Evolutionary conservation across 192 early-diverging fungal species (phyloP).

Genomic region (Coemansia aciculifera): DNA sequence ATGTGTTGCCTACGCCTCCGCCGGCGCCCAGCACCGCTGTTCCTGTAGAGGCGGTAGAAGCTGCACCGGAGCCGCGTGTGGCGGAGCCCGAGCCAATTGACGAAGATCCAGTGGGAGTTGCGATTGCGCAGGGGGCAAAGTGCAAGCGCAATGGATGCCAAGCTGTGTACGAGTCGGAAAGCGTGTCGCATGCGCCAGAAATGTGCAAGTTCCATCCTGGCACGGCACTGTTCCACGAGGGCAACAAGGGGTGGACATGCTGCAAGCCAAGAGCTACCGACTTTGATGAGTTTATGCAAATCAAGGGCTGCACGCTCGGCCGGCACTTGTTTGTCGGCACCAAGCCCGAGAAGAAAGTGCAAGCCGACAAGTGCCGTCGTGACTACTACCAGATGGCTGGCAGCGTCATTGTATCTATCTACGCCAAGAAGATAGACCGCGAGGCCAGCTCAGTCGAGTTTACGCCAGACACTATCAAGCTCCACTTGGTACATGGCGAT

Average conservation of each 20-base stretch:
- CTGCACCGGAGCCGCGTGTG: constrained; percentile 29
- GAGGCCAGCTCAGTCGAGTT: constrained; percentile 72
- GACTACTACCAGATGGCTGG: constrained; percentile 95
- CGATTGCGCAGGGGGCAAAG: constrained; percentile 67
- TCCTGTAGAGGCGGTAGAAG: not conserved
- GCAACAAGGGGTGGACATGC: constrained; percentile 97
- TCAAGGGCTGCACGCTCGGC: constrained; percentile 88
- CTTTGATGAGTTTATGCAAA: constrained; percentile 98
- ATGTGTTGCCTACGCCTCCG: constrained; percentile 28
- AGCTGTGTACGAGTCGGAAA: constrained; percentile 63
- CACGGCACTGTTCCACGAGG: constrained; percentile 93
- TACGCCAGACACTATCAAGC: constrained; percentile 58
- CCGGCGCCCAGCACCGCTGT: constrained; percentile 21
- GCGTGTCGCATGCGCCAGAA: constrained; percentile 30
- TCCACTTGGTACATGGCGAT: constrained; percentile 79
- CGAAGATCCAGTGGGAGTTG: constrained; percentile 73
- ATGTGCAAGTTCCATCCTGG: constrained; percentile 89
- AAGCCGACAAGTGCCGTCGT: constrained; percentile 63
- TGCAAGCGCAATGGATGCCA: constrained; percentile 88
- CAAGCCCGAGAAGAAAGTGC: constrained; percentile 17
- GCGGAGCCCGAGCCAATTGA: constrained; percentile 63
- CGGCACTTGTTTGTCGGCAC: constrained; percentile 87
- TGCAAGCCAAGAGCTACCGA: constrained; percentile 93
- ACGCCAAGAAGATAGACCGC: constrained; percentile 88
- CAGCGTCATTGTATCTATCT: constrained; percentile 84